Percentiles rank a stretch among this genome's conserved stretches.
phyloP scores from a whole-genome alignment of 2,329 filamentous ascomycete genomes.

The Ascocoryne sarcoides region DNA sequence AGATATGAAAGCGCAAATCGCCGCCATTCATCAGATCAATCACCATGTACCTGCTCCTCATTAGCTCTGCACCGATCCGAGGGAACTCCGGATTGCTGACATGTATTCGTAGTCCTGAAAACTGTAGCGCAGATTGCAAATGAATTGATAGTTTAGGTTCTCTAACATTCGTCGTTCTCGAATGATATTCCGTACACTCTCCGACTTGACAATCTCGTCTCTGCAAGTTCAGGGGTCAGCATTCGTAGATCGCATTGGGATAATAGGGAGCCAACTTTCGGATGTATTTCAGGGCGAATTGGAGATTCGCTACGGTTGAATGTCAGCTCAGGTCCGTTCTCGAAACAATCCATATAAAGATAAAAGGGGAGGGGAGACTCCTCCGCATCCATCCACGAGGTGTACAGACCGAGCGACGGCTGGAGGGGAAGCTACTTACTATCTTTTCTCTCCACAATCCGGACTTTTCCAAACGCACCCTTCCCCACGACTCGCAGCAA shows the following conservation, averaged over 20 bases:
- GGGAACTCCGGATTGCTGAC: constrained; percentile 42
- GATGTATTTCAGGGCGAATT: constrained; percentile 94
- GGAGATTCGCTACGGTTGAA: background rate
- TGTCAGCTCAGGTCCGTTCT: background rate
- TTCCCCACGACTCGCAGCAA: constrained; percentile 92
- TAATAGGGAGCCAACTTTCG: constrained; percentile 60
- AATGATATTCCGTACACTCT: constrained; percentile 97
- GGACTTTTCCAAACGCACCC: constrained; percentile 96
- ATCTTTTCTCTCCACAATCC: constrained; percentile 97
- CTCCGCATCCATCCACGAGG: too few relatives aligned
- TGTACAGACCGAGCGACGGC: too few relatives aligned
- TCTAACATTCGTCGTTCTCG: constrained; percentile 96
- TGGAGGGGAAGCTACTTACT: constrained; percentile 29
- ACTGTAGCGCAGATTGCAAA: constrained; percentile 97
- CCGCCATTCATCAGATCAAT: constrained; percentile 98
- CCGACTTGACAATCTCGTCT: constrained; percentile 78
- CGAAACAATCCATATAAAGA: too few relatives aligned
- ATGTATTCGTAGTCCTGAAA: constrained; percentile 99
- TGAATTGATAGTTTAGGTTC: constrained; percentile 93
- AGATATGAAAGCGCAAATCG: constrained; percentile 95
- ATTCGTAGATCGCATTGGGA: too few relatives aligned
- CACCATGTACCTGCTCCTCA: constrained; percentile 64
- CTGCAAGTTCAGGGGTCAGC: background rate
- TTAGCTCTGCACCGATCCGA: constrained; percentile 3
- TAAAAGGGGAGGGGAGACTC: too few relatives aligned